Evolutionary conservation across 2,329 filamentous ascomycete species (phyloP).

Genomic region (Chrysosporium queenslandicum): DNA sequence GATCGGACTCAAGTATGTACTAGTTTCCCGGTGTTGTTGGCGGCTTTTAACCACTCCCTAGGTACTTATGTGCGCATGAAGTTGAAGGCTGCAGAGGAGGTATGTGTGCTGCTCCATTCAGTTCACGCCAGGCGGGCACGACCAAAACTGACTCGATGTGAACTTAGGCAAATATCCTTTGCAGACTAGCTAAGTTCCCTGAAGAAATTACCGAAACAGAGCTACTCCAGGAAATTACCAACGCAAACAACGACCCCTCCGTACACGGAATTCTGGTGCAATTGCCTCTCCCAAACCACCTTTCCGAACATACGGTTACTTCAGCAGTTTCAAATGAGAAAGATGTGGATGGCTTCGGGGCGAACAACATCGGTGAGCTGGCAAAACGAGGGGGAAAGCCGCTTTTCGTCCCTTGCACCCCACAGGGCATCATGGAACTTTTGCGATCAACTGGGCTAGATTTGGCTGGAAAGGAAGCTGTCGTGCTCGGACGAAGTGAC

Average conservation of each 20-base stretch:
- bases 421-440: slow-evolving; percentile 92
- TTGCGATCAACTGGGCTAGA: slow-evolving; percentile 75
- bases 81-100: slow-evolving; percentile 89
- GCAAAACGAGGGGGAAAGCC: slow-evolving; percentile 89
- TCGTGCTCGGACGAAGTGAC: slow-evolving; percentile 88
- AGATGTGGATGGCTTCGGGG: slow-evolving; percentile 95
- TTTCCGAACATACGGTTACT: slow-evolving; percentile 83
- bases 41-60: slow-evolving; percentile 32
- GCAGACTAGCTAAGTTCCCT: slow-evolving; percentile 73
- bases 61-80: slow-evolving; percentile 99
- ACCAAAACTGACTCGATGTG: slow-evolving; percentile 8
- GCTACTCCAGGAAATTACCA: slow-evolving; percentile 68
- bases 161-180: slow-evolving; percentile 73
- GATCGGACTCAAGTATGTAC: slow-evolving; percentile 75
- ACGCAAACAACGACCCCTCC: slow-evolving; percentile 73
- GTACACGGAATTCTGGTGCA: slow-evolving; percentile 93
- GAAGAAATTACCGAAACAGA: slow-evolving; percentile 74
- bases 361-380: slow-evolving; percentile 88
- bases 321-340: slow-evolving; percentile 87
- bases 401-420: slow-evolving; percentile 87
- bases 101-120: slow-evolving; percentile 31
- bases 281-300: slow-evolving; percentile 75
- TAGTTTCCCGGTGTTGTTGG: slow-evolving; percentile 16
- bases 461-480: slow-evolving; percentile 79
- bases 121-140: not conserved